phyloP scores from a whole-genome alignment of 352 stramenopile genomes.

The Halophytophthora polymorphica region DNA sequence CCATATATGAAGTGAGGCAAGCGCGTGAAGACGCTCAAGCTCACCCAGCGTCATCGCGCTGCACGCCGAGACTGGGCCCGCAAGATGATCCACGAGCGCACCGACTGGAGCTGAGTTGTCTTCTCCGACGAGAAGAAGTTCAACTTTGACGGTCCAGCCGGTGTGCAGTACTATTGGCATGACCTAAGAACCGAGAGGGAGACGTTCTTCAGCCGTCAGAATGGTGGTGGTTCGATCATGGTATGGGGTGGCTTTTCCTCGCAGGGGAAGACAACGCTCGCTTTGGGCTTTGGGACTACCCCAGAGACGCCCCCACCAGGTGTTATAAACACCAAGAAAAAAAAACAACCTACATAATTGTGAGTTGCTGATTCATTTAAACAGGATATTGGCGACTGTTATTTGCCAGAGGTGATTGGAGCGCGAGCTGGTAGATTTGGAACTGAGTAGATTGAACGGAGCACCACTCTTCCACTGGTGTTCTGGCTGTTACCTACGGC shows the following conservation, averaged over 20 bases:
- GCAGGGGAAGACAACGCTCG: neutral
- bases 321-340: no score
- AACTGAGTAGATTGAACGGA: no score
- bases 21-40: neutral
- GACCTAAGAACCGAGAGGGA: neutral
- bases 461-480: no score
- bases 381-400: no score
- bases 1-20: neutral
- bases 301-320: no score
- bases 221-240: slow-evolving; percentile 12
- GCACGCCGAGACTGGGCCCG: neutral
- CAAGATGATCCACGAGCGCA: neutral
- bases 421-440: no score
- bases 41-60: neutral
- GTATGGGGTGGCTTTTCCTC: slow-evolving; percentile 12
- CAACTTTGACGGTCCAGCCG: slow-evolving; percentile 14
- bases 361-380: no score
- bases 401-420: no score
- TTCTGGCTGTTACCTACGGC: no score
- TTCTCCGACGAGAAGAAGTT: slow-evolving; percentile 19
- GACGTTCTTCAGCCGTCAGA: slow-evolving; percentile 2
- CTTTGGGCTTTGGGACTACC: no score
- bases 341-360: no score
- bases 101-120: slow-evolving; percentile 5
- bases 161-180: slow-evolving; percentile 12